Conservation (phyloP, 2,329 filamentous ascomycete species). For the Microdochium paspali region DNA sequence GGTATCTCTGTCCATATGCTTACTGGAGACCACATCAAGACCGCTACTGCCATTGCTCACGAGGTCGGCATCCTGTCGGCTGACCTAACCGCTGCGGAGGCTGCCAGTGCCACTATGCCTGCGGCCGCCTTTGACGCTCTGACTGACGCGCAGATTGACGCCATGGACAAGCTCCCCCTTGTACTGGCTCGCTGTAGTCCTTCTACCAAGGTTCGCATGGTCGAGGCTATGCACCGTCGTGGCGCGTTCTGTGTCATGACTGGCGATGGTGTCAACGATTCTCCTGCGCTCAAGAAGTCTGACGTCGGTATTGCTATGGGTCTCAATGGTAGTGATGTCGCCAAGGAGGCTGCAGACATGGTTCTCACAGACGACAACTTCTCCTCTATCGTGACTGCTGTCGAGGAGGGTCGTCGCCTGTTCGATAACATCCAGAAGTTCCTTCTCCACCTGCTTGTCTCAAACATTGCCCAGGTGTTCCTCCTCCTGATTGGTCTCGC, state of each 20-base stretch:
- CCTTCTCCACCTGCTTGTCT: slow-evolving; percentile 56
- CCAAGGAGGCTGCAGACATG: slow-evolving; percentile 78
- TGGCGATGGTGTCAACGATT: slow-evolving; percentile 68
- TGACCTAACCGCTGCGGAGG: slow-evolving; percentile 23
- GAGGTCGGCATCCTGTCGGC: slow-evolving; percentile 51
- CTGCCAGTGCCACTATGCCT: slow-evolving; percentile 45
- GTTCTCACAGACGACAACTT: slow-evolving; percentile 86
- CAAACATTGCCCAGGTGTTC: slow-evolving; percentile 62
- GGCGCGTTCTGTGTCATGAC: slow-evolving; percentile 65
- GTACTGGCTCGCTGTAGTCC: slow-evolving; percentile 64
- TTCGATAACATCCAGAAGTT: slow-evolving; percentile 71
- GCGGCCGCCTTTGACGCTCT: slow-evolving; percentile 55
- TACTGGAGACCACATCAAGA: slow-evolving; percentile 60
- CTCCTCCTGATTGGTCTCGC: slow-evolving; percentile 59
- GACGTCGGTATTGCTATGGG: slow-evolving; percentile 74
- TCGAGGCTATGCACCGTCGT: slow-evolving; percentile 62
- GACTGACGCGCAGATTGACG: slow-evolving; percentile 53
- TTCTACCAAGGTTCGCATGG: slow-evolving; percentile 65
- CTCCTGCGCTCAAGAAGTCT: slow-evolving; percentile 60
- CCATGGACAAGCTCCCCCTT: slow-evolving; percentile 49
- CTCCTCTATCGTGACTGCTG: slow-evolving; percentile 66
- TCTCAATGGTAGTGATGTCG: slow-evolving; percentile 60
- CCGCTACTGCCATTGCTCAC: slow-evolving; percentile 54
- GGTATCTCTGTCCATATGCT: slow-evolving; percentile 62
- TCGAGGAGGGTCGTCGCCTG: slow-evolving; percentile 59